phyloP scores from a whole-genome alignment of 495 filamentous ascomycete species.

The Penicillium daleae region DNA sequence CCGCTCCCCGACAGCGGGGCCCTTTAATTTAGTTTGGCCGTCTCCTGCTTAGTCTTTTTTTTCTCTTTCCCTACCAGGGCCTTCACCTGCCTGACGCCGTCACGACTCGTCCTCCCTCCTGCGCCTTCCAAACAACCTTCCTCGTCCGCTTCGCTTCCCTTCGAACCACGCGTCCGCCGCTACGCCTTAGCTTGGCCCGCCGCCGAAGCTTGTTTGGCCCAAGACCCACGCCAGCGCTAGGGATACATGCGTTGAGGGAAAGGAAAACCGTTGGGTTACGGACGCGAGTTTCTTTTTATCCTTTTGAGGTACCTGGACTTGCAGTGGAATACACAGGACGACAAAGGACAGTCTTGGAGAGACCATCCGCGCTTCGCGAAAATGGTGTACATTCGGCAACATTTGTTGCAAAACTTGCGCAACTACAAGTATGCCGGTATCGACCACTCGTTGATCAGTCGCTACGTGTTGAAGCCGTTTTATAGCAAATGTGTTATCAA shows the following conservation, averaged over 20 bases:
- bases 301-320: neutral
- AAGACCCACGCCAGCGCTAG: slow-evolving; percentile 6
- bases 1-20: slow-evolving; percentile 17
- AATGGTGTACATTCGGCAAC: slow-evolving; percentile 90
- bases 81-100: slow-evolving; percentile 4
- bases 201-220: slow-evolving; percentile 10
- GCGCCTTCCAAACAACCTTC: neutral
- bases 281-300: no score
- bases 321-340: neutral
- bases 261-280: neutral
- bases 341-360: neutral
- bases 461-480: slow-evolving; percentile 94
- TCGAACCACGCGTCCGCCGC: slow-evolving; percentile 4
- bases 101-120: neutral
- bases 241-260: slow-evolving; percentile 8
- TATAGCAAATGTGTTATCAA: slow-evolving; percentile 94
- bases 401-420: slow-evolving; percentile 82
- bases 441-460: slow-evolving; percentile 86
- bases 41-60: slow-evolving; percentile 9
- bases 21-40: slow-evolving; percentile 14
- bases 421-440: slow-evolving; percentile 91
- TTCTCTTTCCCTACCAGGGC: slow-evolving; percentile 7
- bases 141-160: neutral
- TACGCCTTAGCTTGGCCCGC: neutral
- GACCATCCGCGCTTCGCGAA: slow-evolving; percentile 17